Evolutionary conservation across 2,329 filamentous ascomycete species (phyloP).

Genomic region (Cryphonectria carpinicola): DNA sequence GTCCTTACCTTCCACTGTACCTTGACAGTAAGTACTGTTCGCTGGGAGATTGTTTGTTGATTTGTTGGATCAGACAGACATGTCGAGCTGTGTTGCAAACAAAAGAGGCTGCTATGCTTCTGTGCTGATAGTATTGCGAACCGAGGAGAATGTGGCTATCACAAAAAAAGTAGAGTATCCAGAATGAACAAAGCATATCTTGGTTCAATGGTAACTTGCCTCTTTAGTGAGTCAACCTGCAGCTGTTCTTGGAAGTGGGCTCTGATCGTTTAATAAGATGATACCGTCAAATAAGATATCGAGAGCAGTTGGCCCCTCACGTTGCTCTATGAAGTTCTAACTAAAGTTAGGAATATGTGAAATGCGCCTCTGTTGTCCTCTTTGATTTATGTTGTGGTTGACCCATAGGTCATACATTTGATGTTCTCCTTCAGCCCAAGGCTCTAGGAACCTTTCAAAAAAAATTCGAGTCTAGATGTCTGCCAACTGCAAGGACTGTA

Average conservation of each 20-base stretch:
- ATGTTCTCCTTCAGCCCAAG: not conserved
- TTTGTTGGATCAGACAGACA: not conserved
- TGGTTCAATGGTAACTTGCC: not conserved
- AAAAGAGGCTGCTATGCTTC: not conserved
- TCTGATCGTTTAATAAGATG: not conserved
- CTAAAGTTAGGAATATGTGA: not conserved
- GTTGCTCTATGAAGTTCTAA: accelerated
- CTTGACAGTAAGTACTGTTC: constrained; percentile 1
- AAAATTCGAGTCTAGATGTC: not conserved
- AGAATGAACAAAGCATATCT: not conserved
- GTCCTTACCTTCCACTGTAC: not conserved
- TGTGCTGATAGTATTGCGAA: not conserved
- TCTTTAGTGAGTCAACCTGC: not conserved
- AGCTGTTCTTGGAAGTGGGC: not conserved
- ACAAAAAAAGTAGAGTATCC: not conserved
- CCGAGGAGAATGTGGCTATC: not conserved
- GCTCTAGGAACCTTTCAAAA: not conserved
- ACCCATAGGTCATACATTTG: too few relatives aligned
- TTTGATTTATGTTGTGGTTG: too few relatives aligned
- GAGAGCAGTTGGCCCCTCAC: not conserved
- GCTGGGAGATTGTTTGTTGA: not conserved
- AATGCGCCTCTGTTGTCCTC: too few relatives aligned
- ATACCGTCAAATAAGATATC: not conserved
- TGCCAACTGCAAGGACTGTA: too few relatives aligned
- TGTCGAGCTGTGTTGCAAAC: not conserved